A percentile compares a stretch with the other conserved stretches of the same genome.
phyloP scores from a whole-genome alignment of 1,284 basidiomycete genomes.

The Ustilago bromivora region DNA sequence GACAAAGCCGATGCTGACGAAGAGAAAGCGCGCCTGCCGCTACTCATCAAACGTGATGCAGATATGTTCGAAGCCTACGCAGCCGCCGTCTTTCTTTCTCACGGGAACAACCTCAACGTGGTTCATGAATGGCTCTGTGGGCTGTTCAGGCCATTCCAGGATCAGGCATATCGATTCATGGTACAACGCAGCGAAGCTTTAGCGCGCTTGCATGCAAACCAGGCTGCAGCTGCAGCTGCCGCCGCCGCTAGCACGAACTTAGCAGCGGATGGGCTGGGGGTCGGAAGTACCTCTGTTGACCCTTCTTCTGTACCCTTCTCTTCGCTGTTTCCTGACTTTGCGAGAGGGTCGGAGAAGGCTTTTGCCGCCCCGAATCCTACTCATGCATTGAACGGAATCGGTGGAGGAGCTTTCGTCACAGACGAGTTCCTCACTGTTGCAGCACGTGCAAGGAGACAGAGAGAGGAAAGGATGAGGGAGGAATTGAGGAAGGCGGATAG shows the following conservation, averaged over 20 bases:
- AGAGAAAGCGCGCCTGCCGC: conserved; percentile 27
- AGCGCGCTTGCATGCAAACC: conserved; percentile 24
- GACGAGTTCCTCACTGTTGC: conserved; percentile 52
- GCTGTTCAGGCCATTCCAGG: conserved; percentile 48
- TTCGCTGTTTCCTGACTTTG: conserved; percentile 37
- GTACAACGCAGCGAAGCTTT: conserved; percentile 41
- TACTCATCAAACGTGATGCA: conserved; percentile 45
- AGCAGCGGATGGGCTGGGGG: conserved; percentile 23
- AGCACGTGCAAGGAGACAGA: conserved; percentile 32
- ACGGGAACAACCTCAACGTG: conserved; percentile 41
- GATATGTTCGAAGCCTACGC: conserved; percentile 57
- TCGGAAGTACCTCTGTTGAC: conserved; percentile 24
- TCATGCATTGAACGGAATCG: conserved; percentile 15
- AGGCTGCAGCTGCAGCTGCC: conserved; percentile 22
- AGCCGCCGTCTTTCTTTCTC: conserved; percentile 45
- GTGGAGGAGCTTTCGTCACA: conserved; percentile 30
- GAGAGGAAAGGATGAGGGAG: conserved; percentile 37
- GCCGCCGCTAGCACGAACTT: conserved; percentile 20
- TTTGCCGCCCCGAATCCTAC: conserved; percentile 4
- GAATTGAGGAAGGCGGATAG: conserved; percentile 29
- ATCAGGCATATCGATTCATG: conserved; percentile 55
- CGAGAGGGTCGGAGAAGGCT: conserved; percentile 8
- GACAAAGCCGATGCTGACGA: conserved; percentile 18
- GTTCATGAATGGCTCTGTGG: conserved; percentile 46
- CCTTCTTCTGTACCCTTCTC: conserved; percentile 26